phyloP scores from a whole-genome alignment of 2,329 filamentous ascomycete genomes.

The Diplodia mutila region DNA sequence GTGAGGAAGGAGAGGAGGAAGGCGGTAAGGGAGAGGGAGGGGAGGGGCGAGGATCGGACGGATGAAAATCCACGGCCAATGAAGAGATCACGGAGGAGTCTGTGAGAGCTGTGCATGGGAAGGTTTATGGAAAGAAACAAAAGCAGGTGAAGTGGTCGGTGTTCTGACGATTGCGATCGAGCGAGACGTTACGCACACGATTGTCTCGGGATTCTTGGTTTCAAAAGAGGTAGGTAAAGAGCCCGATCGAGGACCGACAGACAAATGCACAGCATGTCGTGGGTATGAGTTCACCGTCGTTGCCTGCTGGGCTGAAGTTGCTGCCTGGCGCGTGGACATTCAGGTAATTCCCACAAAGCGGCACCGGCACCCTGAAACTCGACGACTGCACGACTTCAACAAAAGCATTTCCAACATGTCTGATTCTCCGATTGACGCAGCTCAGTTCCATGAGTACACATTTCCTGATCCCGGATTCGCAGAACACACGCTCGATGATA shows the following conservation, averaged over 20 bases:
- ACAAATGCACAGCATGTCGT: no score
- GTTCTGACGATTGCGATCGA: not conserved
- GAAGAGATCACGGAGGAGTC: slow-evolving; percentile 1
- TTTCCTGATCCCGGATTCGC: not conserved
- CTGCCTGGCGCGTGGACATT: no score
- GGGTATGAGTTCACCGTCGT: not conserved
- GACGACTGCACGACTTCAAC: not conserved
- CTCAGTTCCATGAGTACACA: not conserved
- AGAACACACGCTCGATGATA: not conserved
- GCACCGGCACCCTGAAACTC: not conserved
- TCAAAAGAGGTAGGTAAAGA: not conserved
- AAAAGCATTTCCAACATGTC: not conserved
- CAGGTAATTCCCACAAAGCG: not conserved
- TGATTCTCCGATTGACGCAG: not conserved
- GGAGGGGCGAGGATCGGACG: not conserved
- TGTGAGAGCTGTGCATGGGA: not conserved
- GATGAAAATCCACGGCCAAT: slow-evolving; percentile 5
- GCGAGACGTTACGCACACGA: not conserved
- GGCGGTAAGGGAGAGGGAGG: not conserved
- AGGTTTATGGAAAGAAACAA: not conserved
- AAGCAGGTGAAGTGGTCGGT: not conserved
- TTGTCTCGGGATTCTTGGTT: not conserved
- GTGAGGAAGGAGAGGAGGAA: slow-evolving; percentile 1
- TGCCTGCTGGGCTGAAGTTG: no score
- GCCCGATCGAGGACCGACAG: not conserved